Evolutionary conservation across 257 asterid genomes (phyloP), one percentile per base, ranked within the genome.

Genomic region (Scutellaria galericulata): DNA sequence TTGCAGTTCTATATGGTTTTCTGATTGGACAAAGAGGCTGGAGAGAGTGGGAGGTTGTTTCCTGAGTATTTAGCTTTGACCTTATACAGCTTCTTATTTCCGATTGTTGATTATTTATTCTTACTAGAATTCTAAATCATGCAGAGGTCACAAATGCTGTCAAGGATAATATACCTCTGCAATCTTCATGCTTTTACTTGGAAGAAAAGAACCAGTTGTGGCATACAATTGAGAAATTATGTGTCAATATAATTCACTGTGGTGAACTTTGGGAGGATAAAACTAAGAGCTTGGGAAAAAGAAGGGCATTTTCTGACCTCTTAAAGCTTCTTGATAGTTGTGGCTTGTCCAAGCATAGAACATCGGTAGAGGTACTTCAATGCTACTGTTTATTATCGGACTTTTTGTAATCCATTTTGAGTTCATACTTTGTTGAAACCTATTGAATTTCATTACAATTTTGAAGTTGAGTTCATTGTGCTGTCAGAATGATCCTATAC

Each of bases 301-400:
- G 90, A 79, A 87, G 93, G 76, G 90, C 82, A 35, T 87, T 95
- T 20, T 74, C 96, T 41, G 89, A 85, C 55, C 92, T 95, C 76
- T 81, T 95, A 15, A 85, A 82, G 77, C 85, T 85, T 64, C 91
- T 95, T 76, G 92, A 86, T 61, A 83, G 75, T 65, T 86, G 85
- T 73, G 97, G 99, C 24, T 80, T 95, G 78, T 85, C 89, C 60
- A 90, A 87, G 86, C 96, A 87, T 81, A 81, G 90, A 73, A 79
- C 71, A 54, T 64, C 73, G 12, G 41, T 73, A 37, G 89, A 86
- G 98, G 99, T 94, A 88, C 37, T 14, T 48, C 65, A 48, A 22
- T 56, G 67, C 47, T 51, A 55, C 37, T 22, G 1, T 64, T 54
- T 48, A 20, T 51, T 13, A 7, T 31, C 31, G 24, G n/a, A 7